Conservation (phyloP, 208 protist genomes). For the Trypanosoma congolense region DNA sequence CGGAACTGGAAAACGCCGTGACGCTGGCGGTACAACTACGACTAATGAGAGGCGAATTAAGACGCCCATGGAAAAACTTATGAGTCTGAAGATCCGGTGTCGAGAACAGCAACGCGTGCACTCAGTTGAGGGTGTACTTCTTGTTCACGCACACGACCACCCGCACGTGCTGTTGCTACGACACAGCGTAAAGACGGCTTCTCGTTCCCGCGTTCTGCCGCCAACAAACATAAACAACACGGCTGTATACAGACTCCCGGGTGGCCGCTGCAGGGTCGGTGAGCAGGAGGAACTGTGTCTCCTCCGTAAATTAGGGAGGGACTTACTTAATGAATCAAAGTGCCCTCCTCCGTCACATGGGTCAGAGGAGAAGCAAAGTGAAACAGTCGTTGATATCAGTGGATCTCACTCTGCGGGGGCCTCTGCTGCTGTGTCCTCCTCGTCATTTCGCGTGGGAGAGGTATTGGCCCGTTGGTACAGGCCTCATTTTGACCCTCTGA, state of each 20-base stretch:
- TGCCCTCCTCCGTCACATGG: neutral
- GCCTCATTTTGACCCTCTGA: slow-evolving; percentile 78
- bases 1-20: slow-evolving; percentile 9
- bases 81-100: slow-evolving; percentile 76
- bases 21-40: slow-evolving; percentile 18
- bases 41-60: slow-evolving; percentile 31
- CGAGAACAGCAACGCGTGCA: slow-evolving; percentile 75
- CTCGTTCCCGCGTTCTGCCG: slow-evolving; percentile 18
- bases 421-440: slow-evolving; percentile 16
- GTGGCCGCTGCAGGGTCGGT: slow-evolving; percentile 64
- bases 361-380: slow-evolving; percentile 14
- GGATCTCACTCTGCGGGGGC: slow-evolving; percentile 10
- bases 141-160: slow-evolving; percentile 91
- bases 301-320: slow-evolving; percentile 66
- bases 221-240: slow-evolving; percentile 31
- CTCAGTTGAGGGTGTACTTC: slow-evolving; percentile 88
- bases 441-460: slow-evolving; percentile 72
- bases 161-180: slow-evolving; percentile 90
- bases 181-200: slow-evolving; percentile 14
- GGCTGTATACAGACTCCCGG: slow-evolving; percentile 64
- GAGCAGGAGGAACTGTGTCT: slow-evolving; percentile 70
- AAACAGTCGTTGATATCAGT: slow-evolving; percentile 47
- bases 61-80: slow-evolving; percentile 74
- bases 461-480: slow-evolving; percentile 74
- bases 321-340: slow-evolving; percentile 66